These are phyloP conservation scores for Rhizophora apiculata DNA, from an alignment of 345 rosid species.

Conservation along the genomic window DNA sequence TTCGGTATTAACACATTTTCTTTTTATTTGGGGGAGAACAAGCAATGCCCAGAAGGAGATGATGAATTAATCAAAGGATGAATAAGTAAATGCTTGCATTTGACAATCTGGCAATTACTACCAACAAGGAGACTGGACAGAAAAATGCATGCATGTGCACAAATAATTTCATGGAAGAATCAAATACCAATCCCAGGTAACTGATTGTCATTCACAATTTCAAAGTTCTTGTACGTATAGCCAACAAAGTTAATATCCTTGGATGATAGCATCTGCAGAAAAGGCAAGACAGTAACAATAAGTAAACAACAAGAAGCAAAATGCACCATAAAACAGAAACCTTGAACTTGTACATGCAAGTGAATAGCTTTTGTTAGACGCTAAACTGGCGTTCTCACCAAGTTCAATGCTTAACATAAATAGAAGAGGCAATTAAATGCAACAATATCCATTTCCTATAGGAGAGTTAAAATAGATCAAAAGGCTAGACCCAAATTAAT, in stretches of 20 bases:
- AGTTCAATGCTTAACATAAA: neutral
- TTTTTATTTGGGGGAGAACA: too few relatives aligned
- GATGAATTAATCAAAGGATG: too few relatives aligned
- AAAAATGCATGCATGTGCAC: neutral
- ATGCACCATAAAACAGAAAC: constrained; percentile 2
- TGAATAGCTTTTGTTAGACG: neutral
- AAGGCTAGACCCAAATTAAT: neutral
- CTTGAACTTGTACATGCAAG: neutral
- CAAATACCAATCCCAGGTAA: constrained; percentile 31
- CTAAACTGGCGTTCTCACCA: neutral
- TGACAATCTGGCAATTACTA: neutral
- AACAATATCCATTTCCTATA: neutral
- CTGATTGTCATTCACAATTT: constrained; percentile 32
- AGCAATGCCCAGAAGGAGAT: too few relatives aligned
- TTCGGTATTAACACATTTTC: too few relatives aligned
- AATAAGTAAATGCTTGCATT: neutral
- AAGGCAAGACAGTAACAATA: constrained; percentile 7
- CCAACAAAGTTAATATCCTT: constrained; percentile 37
- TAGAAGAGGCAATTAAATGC: neutral
- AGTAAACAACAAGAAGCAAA: neutral
- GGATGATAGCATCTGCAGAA: constrained; percentile 26
- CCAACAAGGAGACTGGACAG: neutral
- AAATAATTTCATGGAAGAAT: neutral
- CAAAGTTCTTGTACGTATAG: constrained; percentile 35
- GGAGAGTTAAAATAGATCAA: neutral